These are phyloP conservation scores for Amniculicola lignicola DNA, from an alignment of 495 filamentous ascomycete genomes.

Conservation along the genomic window DNA sequence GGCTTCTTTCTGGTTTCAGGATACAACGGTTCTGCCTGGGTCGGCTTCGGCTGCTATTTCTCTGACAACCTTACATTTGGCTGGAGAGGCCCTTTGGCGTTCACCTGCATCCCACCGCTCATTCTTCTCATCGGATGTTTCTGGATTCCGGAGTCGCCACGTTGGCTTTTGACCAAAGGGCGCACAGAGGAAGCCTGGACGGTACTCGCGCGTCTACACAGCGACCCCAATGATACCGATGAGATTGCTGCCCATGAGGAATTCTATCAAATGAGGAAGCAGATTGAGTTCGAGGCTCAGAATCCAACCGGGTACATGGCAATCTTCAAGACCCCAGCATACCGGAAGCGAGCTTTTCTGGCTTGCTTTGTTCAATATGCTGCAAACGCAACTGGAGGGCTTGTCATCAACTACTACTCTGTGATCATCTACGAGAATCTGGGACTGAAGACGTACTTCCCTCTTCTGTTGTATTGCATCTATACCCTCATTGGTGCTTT, in stretches of 20 bases:
- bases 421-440: constrained; percentile 34
- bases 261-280: constrained; percentile 32
- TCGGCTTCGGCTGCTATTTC: constrained; percentile 67
- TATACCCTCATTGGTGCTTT: constrained; percentile 36
- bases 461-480: constrained; percentile 31
- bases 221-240: constrained; percentile 17
- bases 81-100: constrained; percentile 56
- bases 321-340: constrained; percentile 25
- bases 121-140: constrained; percentile 52
- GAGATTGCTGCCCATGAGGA: constrained; percentile 32
- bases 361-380: constrained; percentile 33
- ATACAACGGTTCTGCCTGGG: constrained; percentile 69
- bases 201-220: constrained; percentile 45
- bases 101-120: constrained; percentile 56
- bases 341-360: constrained; percentile 35
- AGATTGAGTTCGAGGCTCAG: constrained; percentile 31
- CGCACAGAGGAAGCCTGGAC: constrained; percentile 50
- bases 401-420: constrained; percentile 34
- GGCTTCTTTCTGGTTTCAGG: constrained; percentile 32
- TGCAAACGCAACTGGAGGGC: constrained; percentile 31
- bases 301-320: constrained; percentile 30
- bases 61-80: constrained; percentile 47
- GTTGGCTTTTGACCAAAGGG: constrained; percentile 58
- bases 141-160: constrained; percentile 62
- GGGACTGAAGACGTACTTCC: constrained; percentile 26